A percentile compares a stretch with the other conserved stretches of the same genome.
Evolutionary conservation across 768 basidiomycete species (phyloP).

Genomic region (Leccinum uliginosum): DNA sequence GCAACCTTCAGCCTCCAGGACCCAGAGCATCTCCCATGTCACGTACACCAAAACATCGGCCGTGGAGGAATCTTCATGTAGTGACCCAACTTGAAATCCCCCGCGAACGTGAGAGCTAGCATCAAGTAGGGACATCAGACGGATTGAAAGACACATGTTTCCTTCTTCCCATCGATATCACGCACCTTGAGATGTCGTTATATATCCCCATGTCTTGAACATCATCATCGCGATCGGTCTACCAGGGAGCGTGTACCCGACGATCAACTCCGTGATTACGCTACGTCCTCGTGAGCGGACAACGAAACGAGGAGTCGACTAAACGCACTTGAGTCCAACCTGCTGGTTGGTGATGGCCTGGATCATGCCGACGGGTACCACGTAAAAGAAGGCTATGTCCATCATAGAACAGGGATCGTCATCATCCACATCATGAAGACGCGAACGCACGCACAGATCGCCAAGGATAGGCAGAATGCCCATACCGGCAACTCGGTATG

Average conservation of each 20-base stretch:
- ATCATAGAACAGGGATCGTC: not conserved
- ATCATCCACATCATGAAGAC: not conserved
- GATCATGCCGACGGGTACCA: slow-evolving; percentile 73
- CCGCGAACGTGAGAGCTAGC: slow-evolving; percentile 55
- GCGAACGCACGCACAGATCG: slow-evolving; percentile 21
- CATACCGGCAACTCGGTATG: slow-evolving; percentile 44
- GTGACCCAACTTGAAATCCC: slow-evolving; percentile 76
- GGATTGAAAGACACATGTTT: no score
- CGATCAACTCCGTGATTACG: slow-evolving; percentile 71
- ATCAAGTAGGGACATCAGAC: not conserved
- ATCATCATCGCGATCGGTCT: slow-evolving; percentile 77
- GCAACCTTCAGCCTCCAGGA: not conserved
- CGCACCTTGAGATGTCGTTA: slow-evolving; percentile 48
- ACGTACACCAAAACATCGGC: slow-evolving; percentile 55
- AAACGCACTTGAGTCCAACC: slow-evolving; percentile 47
- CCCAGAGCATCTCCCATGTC: not conserved
- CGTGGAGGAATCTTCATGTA: slow-evolving; percentile 68
- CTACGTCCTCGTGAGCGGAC: slow-evolving; percentile 10
- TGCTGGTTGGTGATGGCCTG: slow-evolving; percentile 80
- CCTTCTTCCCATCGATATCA: not conserved
- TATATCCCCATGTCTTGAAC: slow-evolving; percentile 74
- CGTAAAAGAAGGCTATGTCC: slow-evolving; percentile 47
- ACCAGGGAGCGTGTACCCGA: slow-evolving; percentile 54
- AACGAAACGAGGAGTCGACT: not conserved
- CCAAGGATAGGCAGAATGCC: slow-evolving; percentile 37